phyloP scores from a whole-genome alignment of 306 rosid species.

The Sindora glabra region DNA sequence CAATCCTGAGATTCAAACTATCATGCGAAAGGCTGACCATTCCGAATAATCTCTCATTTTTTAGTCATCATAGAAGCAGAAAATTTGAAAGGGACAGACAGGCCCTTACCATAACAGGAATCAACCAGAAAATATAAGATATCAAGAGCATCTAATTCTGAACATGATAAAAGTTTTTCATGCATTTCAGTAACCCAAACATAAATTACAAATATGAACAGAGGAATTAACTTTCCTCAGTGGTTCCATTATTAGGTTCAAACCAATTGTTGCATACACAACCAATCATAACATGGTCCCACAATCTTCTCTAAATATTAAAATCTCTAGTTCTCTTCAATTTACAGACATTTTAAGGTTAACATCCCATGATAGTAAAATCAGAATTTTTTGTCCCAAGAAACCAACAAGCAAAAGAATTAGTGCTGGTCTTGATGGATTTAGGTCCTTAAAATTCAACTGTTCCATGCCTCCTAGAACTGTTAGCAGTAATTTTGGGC shows the following conservation, averaged over 20 bases:
- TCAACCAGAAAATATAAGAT: too few relatives aligned
- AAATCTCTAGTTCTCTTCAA: conserved; percentile 33
- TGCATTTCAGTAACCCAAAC: too few relatives aligned
- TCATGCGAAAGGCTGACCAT: too few relatives aligned
- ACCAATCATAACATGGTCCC: conserved; percentile 17
- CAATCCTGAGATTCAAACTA: too few relatives aligned
- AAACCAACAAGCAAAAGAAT: conserved; percentile 35
- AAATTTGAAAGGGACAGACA: too few relatives aligned
- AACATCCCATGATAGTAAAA: conserved; percentile 28
- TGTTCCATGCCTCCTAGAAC: conserved; percentile 33
- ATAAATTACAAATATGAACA: too few relatives aligned
- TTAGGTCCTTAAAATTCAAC: conserved; percentile 36
- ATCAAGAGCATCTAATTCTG: too few relatives aligned
- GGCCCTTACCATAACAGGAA: too few relatives aligned
- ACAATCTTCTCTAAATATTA: conserved; percentile 20
- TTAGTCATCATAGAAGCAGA: too few relatives aligned
- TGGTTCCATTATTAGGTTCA: conserved; percentile 13
- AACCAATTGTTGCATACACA: conserved; percentile 21
- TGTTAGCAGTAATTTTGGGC: conserved; percentile 87
- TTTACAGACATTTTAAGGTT: conserved; percentile 51
- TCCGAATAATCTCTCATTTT: too few relatives aligned
- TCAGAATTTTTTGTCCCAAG: conserved; percentile 22
- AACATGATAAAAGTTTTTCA: too few relatives aligned
- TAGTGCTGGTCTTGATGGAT: conserved; percentile 37
- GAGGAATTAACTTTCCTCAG: too few relatives aligned